Percentiles rank a stretch among this genome's conserved stretches.
phyloP scores from a whole-genome alignment of 2,329 filamentous ascomycete species.

The Ophiostoma ulmi region DNA sequence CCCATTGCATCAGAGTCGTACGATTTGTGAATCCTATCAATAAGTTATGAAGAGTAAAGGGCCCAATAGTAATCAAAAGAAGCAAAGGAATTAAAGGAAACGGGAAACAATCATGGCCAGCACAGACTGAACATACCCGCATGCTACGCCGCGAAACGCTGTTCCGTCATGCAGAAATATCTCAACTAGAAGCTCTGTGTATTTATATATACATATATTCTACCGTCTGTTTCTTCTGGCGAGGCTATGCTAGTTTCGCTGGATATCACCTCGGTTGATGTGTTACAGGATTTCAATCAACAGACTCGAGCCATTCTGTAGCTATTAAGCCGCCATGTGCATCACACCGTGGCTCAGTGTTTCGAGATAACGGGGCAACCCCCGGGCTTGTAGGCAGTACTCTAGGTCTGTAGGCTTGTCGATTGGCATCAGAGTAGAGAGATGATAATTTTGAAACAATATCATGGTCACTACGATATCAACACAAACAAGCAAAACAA shows the following conservation, averaged over 20 bases:
- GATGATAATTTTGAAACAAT: background rate
- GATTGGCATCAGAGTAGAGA: background rate
- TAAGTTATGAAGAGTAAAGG: background rate
- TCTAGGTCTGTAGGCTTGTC: too few species aligned
- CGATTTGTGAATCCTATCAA: constrained; percentile 3
- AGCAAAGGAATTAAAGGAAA: too few species aligned
- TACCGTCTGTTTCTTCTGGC: background rate
- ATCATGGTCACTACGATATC: background rate
- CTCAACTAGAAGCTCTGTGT: too few species aligned
- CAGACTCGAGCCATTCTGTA: background rate
- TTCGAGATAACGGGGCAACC: background rate
- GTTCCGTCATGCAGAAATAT: background rate
- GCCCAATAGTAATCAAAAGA: background rate
- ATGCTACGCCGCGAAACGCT: too few species aligned
- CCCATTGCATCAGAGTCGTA: constrained; percentile 27
- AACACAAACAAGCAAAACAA: background rate
- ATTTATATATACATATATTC: too few species aligned
- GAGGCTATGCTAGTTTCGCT: background rate
- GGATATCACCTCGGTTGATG: background rate
- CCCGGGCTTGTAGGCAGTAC: background rate
- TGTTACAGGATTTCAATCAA: background rate
- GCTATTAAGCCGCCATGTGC: too few species aligned
- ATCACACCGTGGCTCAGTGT: background rate
- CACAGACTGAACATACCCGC: background rate
- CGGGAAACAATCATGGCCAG: background rate